Evolutionary conservation across 2,329 filamentous ascomycete species (phyloP), one percentile per base, ranked within the genome.

Genomic region (Neospermospora avenae): DNA sequence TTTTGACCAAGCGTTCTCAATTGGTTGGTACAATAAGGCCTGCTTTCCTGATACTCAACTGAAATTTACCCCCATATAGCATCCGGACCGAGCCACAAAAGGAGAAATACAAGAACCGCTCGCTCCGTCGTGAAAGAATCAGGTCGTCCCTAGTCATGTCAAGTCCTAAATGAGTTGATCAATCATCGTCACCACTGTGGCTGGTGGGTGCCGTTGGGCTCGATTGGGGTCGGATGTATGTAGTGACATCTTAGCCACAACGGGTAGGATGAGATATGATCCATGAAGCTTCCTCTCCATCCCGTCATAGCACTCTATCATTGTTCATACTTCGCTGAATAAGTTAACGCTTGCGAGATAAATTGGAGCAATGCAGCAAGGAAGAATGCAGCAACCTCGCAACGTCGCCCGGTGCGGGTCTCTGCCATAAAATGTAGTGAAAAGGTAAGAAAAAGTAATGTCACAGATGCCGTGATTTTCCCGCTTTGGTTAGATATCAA

Each of bases 81-180:
- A 16, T 34, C 22, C 3, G 22, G 35, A 22, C 16, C 5, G 22
- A 22, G 13, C 18, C 20, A 42, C 51, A 28, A 54, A 54, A 10
- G 51, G 57, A 62, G 49, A 64, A 63, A 63, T 53, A 58, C 61
- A 57, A 64, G 65, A 61, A 53, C 59, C 57, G 48, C 55, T 54
- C 45, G 18, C 61, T 67, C 65, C 61, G 62, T 51, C 63, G 66
- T 67, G 65, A 65, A 65, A 61, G 60, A 62, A 66, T 57, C 65
- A 59, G 18, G 59, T 63, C 63, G 53, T 61, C 58, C 61, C 61
- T 58, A 63, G 24, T 49, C 42, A 52, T 39, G 39, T 52, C 34
- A 52, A 52, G 39, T 52, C 5, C 10, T 4, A 52, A 52, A 52
- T 52, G 18, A 52, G 37, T 20, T 39, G 14, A 39, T 20, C 8